These are phyloP conservation scores for Eutrema yunnanense DNA, from an alignment of 345 rosid genomes.

Conservation along the genomic window DNA sequence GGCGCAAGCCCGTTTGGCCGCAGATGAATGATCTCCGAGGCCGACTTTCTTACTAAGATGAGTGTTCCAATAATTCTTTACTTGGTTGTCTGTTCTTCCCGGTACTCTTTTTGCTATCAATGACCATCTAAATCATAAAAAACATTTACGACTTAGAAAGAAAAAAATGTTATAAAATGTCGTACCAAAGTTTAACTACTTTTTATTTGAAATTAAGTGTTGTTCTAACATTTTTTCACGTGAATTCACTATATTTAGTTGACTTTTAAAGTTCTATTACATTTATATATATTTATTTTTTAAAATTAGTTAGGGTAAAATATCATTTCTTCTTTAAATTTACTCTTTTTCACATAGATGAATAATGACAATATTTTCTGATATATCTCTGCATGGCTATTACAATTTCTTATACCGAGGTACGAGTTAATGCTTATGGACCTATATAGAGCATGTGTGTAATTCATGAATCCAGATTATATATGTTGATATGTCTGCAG, in stretches of 20 bases:
- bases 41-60: constrained; percentile 34
- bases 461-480: neutral
- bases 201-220: neutral
- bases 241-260: neutral
- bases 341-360: neutral
- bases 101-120: constrained; percentile 42
- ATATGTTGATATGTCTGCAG: neutral
- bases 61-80: constrained; percentile 47
- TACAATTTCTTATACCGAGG: neutral
- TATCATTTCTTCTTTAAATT: neutral
- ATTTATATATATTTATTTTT: neutral
- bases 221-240: neutral
- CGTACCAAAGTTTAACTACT: neutral
- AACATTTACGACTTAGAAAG: neutral
- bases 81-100: constrained; percentile 47
- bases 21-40: constrained; percentile 17
- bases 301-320: neutral
- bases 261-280: neutral
- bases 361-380: neutral
- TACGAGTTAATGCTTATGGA: constrained; percentile 4
- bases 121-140: constrained; percentile 31
- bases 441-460: neutral
- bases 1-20: constrained; percentile 2
- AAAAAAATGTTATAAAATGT: neutral
- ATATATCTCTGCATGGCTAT: neutral